These are phyloP conservation scores for Tarenaya hassleriana DNA, from an alignment of 345 rosid species.

Conservation along the genomic window DNA sequence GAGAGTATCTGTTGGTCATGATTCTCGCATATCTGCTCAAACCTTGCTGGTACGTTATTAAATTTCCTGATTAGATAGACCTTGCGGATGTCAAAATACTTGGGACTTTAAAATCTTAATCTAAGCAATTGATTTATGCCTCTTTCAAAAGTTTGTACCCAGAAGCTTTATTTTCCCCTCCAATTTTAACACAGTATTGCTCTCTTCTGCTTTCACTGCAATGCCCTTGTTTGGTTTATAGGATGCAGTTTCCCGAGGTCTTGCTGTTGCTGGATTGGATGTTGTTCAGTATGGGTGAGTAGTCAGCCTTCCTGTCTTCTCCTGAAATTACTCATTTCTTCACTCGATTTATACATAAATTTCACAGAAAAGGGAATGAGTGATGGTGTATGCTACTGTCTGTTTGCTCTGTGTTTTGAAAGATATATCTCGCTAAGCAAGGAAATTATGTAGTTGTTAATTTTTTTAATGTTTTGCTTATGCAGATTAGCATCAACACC, in stretches of 20 bases:
- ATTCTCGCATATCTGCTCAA: constrained; percentile 90
- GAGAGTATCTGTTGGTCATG: constrained; percentile 84
- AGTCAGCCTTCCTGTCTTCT: constrained; percentile 12
- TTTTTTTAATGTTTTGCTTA: constrained; percentile 8
- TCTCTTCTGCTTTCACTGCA: neutral
- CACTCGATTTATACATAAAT: neutral
- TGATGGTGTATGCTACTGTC: too few relatives aligned
- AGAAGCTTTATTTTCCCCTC: neutral
- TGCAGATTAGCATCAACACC: constrained; percentile 94
- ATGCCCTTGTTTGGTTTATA: constrained; percentile 34
- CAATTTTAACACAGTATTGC: neutral
- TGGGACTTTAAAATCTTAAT: neutral
- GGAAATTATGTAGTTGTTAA: neutral
- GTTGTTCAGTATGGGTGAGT: constrained; percentile 91
- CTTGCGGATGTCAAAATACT: neutral
- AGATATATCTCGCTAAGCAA: neutral
- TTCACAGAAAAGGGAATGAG: neutral
- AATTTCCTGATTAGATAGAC: neutral
- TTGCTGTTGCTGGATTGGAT: constrained; percentile 59
- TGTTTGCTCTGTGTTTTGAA: constrained; percentile 6
- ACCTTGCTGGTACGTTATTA: constrained; percentile 45
- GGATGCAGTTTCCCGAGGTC: constrained; percentile 89
- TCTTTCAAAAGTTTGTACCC: neutral
- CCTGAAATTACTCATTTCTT: constrained; percentile 8
- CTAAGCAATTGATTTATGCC: neutral